Percentiles rank a stretch among this genome's conserved stretches.
Conservation (phyloP, 1,139 yeast genomes). For the Tardiomyces blankii region DNA sequence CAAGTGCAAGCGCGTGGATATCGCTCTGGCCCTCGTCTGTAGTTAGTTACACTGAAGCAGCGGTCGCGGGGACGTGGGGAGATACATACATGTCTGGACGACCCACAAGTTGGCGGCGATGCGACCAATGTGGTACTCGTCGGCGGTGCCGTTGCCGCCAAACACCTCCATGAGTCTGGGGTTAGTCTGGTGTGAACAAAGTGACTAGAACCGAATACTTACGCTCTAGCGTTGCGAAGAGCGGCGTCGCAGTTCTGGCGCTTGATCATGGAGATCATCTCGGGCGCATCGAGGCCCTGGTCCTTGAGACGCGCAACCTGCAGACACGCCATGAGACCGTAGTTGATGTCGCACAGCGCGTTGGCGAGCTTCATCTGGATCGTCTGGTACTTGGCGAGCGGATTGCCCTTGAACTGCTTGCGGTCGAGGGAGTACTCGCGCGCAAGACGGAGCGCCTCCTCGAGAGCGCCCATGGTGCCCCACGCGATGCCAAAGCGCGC, state of each 20-base stretch:
- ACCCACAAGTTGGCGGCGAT: slow-evolving; percentile 34
- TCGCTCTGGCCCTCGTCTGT: slow-evolving; percentile 34
- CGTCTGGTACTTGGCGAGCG: slow-evolving; percentile 31
- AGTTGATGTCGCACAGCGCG: slow-evolving; percentile 32
- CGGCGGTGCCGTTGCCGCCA: slow-evolving; percentile 35
- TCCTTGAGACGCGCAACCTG: slow-evolving; percentile 36
- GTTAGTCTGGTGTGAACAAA: not conserved
- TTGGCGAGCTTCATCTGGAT: slow-evolving; percentile 34
- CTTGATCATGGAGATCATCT: slow-evolving; percentile 34
- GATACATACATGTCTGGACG: slow-evolving; percentile 26
- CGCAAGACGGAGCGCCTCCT: slow-evolving; percentile 29
- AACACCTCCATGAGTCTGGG: slow-evolving; percentile 33
- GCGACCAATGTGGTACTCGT: slow-evolving; percentile 35
- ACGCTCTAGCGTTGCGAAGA: slow-evolving; percentile 19
- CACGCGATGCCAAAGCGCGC: slow-evolving; percentile 36
- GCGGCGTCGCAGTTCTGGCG: slow-evolving; percentile 35
- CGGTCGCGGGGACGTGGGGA: not conserved
- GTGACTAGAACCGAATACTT: not conserved
- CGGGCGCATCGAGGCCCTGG: slow-evolving; percentile 28
- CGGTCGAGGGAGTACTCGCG: slow-evolving; percentile 31
- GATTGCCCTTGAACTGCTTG: slow-evolving; percentile 29
- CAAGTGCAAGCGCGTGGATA: slow-evolving; percentile 33
- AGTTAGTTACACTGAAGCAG: slow-evolving; percentile 3
- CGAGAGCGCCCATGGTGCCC: slow-evolving; percentile 36
- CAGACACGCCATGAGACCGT: slow-evolving; percentile 30